phyloP scores from a whole-genome alignment of 2,329 filamentous ascomycete species.

The Aureobasidium sp. region DNA sequence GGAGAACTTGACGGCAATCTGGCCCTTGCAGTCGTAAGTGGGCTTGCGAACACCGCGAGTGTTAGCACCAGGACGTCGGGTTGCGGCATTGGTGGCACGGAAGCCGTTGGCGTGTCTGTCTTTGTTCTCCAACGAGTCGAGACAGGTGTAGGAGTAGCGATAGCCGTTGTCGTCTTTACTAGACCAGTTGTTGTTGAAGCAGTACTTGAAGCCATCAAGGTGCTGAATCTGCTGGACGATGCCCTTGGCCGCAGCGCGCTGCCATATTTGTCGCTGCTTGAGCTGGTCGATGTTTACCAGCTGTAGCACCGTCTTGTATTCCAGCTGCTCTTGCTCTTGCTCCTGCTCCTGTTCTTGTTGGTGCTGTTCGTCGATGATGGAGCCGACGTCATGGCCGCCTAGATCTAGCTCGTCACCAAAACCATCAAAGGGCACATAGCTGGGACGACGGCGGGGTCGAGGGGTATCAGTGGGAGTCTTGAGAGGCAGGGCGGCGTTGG shows the following conservation, averaged over 20 bases:
- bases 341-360: neutral
- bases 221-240: slow-evolving; percentile 35
- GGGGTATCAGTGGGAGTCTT: neutral
- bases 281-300: slow-evolving; percentile 23
- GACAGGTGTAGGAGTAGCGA: slow-evolving; percentile 41
- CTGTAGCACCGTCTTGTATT: slow-evolving; percentile 2
- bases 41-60: slow-evolving; percentile 27
- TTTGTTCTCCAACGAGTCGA: slow-evolving; percentile 43
- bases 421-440: slow-evolving; percentile 1
- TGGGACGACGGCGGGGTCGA: neutral
- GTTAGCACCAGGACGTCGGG: slow-evolving; percentile 5
- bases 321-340: neutral
- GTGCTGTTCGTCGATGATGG: neutral
- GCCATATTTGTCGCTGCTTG: slow-evolving; percentile 35
- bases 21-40: slow-evolving; percentile 41
- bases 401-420: neutral
- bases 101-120: slow-evolving; percentile 37
- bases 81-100: slow-evolving; percentile 20
- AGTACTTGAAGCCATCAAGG: slow-evolving; percentile 40
- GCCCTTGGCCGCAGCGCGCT: slow-evolving; percentile 38
- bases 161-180: slow-evolving; percentile 37
- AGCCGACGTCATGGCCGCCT: neutral
- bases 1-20: slow-evolving; percentile 41
- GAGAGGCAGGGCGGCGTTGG: slow-evolving; percentile 1
- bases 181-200: slow-evolving; percentile 42